These are phyloP conservation scores for Clavispora fructus DNA, from an alignment of 805 yeast species.

Conservation along the genomic window DNA sequence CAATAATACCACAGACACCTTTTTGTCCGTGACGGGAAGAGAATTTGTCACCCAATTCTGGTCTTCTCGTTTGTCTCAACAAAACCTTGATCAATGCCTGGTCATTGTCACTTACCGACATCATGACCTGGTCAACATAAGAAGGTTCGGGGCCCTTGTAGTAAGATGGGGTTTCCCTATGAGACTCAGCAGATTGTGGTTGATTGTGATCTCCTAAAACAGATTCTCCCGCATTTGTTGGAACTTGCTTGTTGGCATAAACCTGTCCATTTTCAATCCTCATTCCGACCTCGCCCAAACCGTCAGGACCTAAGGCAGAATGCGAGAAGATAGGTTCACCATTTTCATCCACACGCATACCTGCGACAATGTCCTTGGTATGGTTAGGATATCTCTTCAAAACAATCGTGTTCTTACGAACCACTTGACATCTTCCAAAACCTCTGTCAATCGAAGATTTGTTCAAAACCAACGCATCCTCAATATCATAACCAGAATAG, in stretches of 20 bases:
- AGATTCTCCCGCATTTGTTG: constrained; percentile 73
- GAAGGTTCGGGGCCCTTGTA: constrained; percentile 96
- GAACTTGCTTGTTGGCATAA: constrained; percentile 88
- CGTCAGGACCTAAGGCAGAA: constrained; percentile 84
- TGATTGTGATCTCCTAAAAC: constrained; percentile 39
- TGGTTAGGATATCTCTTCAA: constrained; percentile 91
- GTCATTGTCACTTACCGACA: constrained; percentile 92
- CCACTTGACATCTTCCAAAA: constrained; percentile 94
- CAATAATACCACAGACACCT: constrained; percentile 98
- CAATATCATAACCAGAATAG: constrained; percentile 98
- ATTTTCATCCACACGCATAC: constrained; percentile 81
- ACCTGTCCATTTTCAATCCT: constrained; percentile 89
- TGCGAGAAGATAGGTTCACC: constrained; percentile 85
- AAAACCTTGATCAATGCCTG: constrained; percentile 91
- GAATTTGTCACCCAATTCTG: constrained; percentile 95
- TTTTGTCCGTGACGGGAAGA: constrained; percentile 93
- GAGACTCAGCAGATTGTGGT: constrained; percentile 47
- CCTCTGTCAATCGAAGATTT: constrained; percentile 94
- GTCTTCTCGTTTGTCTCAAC: constrained; percentile 91
- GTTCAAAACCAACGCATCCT: constrained; percentile 94
- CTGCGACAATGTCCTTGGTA: constrained; percentile 85
- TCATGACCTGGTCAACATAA: constrained; percentile 95
- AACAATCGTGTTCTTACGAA: constrained; percentile 85
- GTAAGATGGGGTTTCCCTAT: constrained; percentile 84
- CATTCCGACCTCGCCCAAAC: constrained; percentile 94